Evolutionary conservation across 305 asterid species (phyloP).

Genomic region (Fraxinus dipetala): DNA sequence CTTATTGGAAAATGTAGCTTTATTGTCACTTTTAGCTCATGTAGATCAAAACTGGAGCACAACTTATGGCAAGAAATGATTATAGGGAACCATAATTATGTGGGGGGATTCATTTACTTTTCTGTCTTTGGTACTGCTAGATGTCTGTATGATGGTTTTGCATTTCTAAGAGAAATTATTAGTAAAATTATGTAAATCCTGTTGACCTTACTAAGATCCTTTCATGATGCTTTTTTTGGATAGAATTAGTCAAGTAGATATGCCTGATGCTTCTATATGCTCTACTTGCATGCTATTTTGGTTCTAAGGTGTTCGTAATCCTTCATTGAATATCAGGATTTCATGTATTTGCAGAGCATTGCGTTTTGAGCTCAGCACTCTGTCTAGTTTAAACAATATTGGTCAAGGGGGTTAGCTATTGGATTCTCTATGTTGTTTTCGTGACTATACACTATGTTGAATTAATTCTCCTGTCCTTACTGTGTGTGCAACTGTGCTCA

Average conservation of each 20-base stretch:
- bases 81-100: neutral
- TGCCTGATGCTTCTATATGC: neutral
- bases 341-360: neutral
- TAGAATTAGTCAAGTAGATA: neutral
- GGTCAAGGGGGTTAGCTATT: neutral
- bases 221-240: neutral
- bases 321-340: neutral
- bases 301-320: neutral
- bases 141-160: neutral
- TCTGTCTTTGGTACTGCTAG: neutral
- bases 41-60: neutral
- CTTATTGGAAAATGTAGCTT: neutral
- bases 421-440: neutral
- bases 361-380: neutral
- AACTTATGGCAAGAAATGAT: neutral
- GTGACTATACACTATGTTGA: neutral
- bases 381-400: neutral
- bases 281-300: neutral
- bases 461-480: neutral
- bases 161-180: neutral
- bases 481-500: neutral
- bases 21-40: neutral
- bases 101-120: neutral
- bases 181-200: neutral
- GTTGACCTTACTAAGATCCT: neutral